Evolutionary conservation across 305 asterid genomes (phyloP), one percentile per base, ranked within the genome.

Genomic region (Rubia peregrina): DNA sequence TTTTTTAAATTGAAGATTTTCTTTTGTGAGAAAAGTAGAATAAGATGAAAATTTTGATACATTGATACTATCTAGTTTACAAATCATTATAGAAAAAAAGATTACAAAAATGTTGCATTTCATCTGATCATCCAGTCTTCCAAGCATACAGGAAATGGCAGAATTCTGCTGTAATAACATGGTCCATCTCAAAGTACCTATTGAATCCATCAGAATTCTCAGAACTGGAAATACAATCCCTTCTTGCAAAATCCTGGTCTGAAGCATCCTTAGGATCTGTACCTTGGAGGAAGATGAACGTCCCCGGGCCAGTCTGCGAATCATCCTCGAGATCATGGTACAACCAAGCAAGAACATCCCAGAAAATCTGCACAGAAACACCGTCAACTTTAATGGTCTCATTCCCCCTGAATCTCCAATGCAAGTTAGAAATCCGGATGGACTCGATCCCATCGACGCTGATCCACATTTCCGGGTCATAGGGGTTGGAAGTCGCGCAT

Each of bases 271-370:
- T 76, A 30, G 70, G 72, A 3, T 22, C 56, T 51, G 8, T 51
- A 21, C 81, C 84, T 68, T 85, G 86, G 75, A 85, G 78, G 80
- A 88, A 88, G 70, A 85, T 86, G 73, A 88, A 92, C 7, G 84
- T 80, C 38, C 92, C 98, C 2, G 77, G 89, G 9, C 91, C 90
- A 0, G 84, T 75, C 44, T 71, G 48, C 9, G 67, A 63, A 33
- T 62, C 67, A 3, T 62, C 80, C 2, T 68, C 76, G 2, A 33
- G 36, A 33, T 73, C 72, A 40, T 76, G 79, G 13, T 84, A 90
- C 42, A 90, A 75, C 98, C 98, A 92, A 21, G 86, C 98, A 70
- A 90, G 95, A 63, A 92, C 96, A 10, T 92, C 96, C 96, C 96
- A 92, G 76, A 90, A 69, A 41, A 92, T 78, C 66, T 90, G 89